Base-by-base conservation (phyloP, 1,139 yeast genomes). In the Candida buenavistaensis region DNA sequence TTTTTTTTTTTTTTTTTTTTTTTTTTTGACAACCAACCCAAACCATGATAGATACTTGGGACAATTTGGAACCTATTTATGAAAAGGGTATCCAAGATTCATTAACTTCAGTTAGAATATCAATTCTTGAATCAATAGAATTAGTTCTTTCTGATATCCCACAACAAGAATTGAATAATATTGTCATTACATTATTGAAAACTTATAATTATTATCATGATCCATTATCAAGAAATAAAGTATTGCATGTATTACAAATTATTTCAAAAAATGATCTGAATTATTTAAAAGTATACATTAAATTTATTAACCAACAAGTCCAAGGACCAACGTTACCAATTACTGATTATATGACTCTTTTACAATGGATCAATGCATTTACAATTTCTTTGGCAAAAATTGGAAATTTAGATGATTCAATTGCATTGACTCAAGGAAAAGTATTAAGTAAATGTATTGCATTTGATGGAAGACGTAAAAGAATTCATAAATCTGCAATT, bases 161-260 rank as follows among this genome's bases (percentile, higher is more conserved):
- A 25, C 51, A 37, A 31, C 51, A 39, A 28, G 60, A 50, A 22
- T 55, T 53, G 32, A 43, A 48, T 27, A 44, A 38, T 22, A 36
- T 59, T 19, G 44, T 62, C 31, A 44, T 55, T 12, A 36, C 51
- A 9, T 48, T 75, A 30, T 61, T 78, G 40, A 57, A 59, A 34
- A 73, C 80, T 21, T 72, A 64, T 49, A 64, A 68, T 41, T 72
- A 69, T 48, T 77, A 80, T 45, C 70, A 68, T 36, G 84, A 79
- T 45, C 47, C 64, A 8, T 59, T 55, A 28, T 75, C 83, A 12
- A 57, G 81, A 32, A 52, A 54, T 35, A 59, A 60, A 28, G 69
- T 78, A 2, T 45, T 64, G 16, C 45, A 52, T 5, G 54, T 71
- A 1, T 61, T 80, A 35, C 44, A 55, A 4, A 42, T 54, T 13